Conservation (phyloP, 768 basidiomycete genomes). For the Termitomyces bulborhizus region DNA sequence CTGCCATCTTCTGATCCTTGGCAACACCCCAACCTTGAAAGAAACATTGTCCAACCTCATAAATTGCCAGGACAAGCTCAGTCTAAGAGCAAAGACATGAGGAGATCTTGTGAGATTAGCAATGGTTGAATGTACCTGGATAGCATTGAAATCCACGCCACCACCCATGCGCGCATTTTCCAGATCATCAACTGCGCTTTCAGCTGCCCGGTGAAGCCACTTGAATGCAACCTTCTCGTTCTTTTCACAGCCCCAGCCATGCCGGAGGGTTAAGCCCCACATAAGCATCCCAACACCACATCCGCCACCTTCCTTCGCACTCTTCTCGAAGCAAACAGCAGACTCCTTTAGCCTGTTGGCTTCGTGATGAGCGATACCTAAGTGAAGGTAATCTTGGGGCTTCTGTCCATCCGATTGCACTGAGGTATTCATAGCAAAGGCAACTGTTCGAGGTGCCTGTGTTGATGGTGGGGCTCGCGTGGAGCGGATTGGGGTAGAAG, state of each 20-base stretch:
- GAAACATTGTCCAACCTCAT: slow-evolving; percentile 91
- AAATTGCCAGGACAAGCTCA: slow-evolving; percentile 83
- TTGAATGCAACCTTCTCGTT: slow-evolving; percentile 75
- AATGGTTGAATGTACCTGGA: slow-evolving; percentile 33
- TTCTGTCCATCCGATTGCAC: slow-evolving; percentile 19
- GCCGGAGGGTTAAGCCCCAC: slow-evolving; percentile 81
- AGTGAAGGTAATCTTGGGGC: slow-evolving; percentile 64
- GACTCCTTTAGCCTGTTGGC: slow-evolving; percentile 64
- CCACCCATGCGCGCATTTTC: slow-evolving; percentile 52
- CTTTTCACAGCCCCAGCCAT: slow-evolving; percentile 84
- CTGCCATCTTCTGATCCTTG: slow-evolving; percentile 87
- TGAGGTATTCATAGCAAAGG: background rate
- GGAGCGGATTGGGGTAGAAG: slow-evolving; percentile 8
- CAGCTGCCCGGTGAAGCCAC: slow-evolving; percentile 81
- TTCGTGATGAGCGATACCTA: slow-evolving; percentile 77
- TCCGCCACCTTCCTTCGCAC: slow-evolving; percentile 68
- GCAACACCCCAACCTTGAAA: slow-evolving; percentile 87
- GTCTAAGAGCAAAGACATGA: slow-evolving; percentile 30
- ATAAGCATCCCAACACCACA: slow-evolving; percentile 90
- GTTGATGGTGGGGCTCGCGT: background rate
- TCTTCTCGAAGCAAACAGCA: slow-evolving; percentile 69
- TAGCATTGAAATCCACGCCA: slow-evolving; percentile 41
- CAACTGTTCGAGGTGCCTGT: background rate
- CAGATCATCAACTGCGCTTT: slow-evolving; percentile 70
- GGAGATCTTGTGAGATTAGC: background rate